phyloP scores from a whole-genome alignment of 2,329 filamentous ascomycete species.

The Colletotrichum sp. region DNA sequence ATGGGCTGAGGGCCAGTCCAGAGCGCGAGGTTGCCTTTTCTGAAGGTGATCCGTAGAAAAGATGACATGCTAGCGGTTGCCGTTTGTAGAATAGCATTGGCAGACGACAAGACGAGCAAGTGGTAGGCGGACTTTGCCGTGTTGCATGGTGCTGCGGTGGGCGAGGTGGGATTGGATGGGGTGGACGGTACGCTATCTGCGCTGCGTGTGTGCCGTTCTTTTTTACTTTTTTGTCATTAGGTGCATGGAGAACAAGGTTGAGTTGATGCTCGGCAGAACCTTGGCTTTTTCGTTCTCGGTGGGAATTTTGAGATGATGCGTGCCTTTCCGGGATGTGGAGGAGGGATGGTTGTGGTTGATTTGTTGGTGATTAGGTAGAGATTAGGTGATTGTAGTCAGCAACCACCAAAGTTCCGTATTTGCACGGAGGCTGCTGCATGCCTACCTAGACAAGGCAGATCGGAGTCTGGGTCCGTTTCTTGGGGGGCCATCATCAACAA shows the following conservation, averaged over 20 bases:
- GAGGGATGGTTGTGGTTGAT: neutral
- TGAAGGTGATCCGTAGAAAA: neutral
- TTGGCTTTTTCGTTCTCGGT: neutral
- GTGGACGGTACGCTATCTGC: neutral
- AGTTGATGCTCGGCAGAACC: neutral
- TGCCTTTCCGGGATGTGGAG: neutral
- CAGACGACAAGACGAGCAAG: neutral
- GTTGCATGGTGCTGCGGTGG: neutral
- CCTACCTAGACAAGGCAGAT: neutral
- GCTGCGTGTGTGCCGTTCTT: neutral
- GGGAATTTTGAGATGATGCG: neutral
- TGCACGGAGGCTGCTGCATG: neutral
- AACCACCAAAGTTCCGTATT: neutral
- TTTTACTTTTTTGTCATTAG: neutral
- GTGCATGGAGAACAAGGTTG: neutral
- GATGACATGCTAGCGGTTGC: neutral
- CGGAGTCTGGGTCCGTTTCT: neutral
- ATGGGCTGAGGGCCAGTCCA: neutral
- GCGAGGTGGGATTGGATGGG: neutral
- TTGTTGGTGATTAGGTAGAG: slow-evolving; percentile 1
- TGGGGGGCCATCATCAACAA: neutral
- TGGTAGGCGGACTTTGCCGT: neutral
- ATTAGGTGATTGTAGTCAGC: neutral
- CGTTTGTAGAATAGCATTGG: neutral
- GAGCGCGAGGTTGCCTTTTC: neutral